Evolutionary conservation across 2,329 filamentous ascomycete genomes (phyloP).

Genomic region (Ceratocystis harringtonii): DNA sequence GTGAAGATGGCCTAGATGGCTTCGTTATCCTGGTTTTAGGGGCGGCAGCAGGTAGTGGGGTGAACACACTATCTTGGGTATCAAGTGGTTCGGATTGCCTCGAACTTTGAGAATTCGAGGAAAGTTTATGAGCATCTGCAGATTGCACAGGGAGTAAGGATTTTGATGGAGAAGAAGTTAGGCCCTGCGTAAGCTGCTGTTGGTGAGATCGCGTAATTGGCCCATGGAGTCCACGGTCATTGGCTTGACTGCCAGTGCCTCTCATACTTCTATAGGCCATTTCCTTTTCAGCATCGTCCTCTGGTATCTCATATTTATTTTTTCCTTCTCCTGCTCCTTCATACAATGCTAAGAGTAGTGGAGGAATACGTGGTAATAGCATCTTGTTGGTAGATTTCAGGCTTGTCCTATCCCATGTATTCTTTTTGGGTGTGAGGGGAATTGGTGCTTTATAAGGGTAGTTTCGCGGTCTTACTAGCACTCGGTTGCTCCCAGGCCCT

Average conservation of each 20-base stretch:
- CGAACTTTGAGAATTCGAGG: background rate
- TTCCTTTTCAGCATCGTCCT: background rate
- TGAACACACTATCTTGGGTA: background rate
- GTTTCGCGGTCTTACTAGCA: background rate
- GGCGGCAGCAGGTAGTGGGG: background rate
- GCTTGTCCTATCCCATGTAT: background rate
- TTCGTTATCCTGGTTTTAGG: background rate
- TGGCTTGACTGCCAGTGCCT: background rate
- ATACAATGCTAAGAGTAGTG: background rate
- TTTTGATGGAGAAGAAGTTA: background rate
- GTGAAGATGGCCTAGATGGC: background rate
- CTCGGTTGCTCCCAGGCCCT: constrained; percentile 7
- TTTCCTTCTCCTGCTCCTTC: background rate
- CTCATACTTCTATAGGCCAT: background rate
- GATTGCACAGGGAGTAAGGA: background rate
- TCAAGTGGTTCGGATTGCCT: background rate
- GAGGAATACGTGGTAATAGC: background rate
- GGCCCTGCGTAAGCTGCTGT: background rate
- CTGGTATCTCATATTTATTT: background rate
- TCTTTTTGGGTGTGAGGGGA: background rate
- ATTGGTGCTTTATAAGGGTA: background rate
- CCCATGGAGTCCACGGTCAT: background rate
- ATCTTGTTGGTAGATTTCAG: background rate
- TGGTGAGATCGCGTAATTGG: background rate
- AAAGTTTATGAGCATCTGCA: background rate